phyloP scores from a whole-genome alignment of 2,329 filamentous ascomycete genomes.

The Lecanosticta acicola region DNA sequence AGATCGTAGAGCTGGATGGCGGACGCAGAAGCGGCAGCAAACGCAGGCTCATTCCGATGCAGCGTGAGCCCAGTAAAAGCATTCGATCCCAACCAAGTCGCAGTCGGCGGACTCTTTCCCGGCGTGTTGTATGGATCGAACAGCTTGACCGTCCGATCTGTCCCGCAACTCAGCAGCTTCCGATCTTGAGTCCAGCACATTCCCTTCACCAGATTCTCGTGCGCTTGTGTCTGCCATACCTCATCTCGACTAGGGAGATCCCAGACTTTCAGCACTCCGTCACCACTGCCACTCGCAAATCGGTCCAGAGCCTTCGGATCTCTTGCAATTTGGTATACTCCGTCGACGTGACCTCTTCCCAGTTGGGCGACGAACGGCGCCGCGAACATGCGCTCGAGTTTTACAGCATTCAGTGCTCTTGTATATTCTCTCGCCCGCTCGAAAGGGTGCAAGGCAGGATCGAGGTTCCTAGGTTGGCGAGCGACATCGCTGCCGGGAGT shows the following conservation, averaged over 20 bases:
- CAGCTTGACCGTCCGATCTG: constrained; percentile 80
- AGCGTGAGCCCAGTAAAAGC: constrained; percentile 81
- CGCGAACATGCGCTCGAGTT: constrained; percentile 88
- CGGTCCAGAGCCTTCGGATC: constrained; percentile 44
- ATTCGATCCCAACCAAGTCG: constrained; percentile 76
- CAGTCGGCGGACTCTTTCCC: constrained; percentile 63
- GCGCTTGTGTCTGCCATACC: constrained; percentile 71
- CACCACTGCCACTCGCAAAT: constrained; percentile 74
- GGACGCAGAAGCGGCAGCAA: constrained; percentile 69
- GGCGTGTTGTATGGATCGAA: constrained; percentile 80
- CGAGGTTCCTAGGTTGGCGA: constrained; percentile 65
- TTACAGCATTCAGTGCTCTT: constrained; percentile 73
- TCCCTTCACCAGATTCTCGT: constrained; percentile 90
- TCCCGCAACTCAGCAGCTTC: constrained; percentile 79
- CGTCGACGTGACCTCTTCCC: constrained; percentile 86
- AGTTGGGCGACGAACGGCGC: constrained; percentile 80
- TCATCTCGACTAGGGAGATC: constrained; percentile 68
- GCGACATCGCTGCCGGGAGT: constrained; percentile 61
- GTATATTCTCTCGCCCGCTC: constrained; percentile 84
- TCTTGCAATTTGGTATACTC: constrained; percentile 50
- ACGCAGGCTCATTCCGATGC: constrained; percentile 70
- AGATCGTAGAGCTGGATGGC: constrained; percentile 85
- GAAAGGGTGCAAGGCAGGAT: constrained; percentile 83
- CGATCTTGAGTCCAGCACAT: constrained; percentile 82
- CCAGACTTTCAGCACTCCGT: constrained; percentile 93